Evolutionary conservation across 2,329 filamentous ascomycete species (phyloP).

Genomic region (Cryphonectria nitschkei): DNA sequence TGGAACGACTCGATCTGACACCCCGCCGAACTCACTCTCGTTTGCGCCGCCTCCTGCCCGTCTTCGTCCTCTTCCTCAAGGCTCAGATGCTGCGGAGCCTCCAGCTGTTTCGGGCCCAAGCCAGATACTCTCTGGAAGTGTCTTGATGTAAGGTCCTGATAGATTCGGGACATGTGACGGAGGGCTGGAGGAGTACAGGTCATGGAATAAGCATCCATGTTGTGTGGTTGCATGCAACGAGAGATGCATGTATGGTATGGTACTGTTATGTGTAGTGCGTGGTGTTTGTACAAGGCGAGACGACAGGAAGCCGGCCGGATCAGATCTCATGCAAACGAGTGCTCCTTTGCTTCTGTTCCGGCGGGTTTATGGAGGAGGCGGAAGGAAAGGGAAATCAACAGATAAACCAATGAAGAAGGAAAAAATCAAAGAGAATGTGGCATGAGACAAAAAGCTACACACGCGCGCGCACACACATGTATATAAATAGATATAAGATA

Average conservation of each 20-base stretch:
- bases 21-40: slow-evolving; percentile 17
- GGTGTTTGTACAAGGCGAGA: too few relatives aligned
- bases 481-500: background rate
- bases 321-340: too few relatives aligned
- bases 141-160: slow-evolving; percentile 52
- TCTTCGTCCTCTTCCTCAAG: too few relatives aligned
- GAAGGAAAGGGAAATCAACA: too few relatives aligned
- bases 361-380: too few relatives aligned
- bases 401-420: too few relatives aligned
- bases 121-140: slow-evolving; percentile 43
- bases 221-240: background rate
- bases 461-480: too few relatives aligned
- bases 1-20: background rate
- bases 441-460: too few relatives aligned
- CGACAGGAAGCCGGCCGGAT: too few relatives aligned
- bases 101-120: slow-evolving; percentile 36
- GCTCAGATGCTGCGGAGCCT: background rate
- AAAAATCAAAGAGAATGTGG: too few relatives aligned
- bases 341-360: too few relatives aligned
- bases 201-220: slow-evolving; percentile 58
- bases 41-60: background rate
- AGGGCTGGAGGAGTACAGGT: slow-evolving; percentile 50
- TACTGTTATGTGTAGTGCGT: background rate
- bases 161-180: slow-evolving; percentile 51
- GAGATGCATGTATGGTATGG: background rate